Evolutionary conservation across 768 basidiomycete species (phyloP).

Genomic region (Suillus occidentalis): DNA sequence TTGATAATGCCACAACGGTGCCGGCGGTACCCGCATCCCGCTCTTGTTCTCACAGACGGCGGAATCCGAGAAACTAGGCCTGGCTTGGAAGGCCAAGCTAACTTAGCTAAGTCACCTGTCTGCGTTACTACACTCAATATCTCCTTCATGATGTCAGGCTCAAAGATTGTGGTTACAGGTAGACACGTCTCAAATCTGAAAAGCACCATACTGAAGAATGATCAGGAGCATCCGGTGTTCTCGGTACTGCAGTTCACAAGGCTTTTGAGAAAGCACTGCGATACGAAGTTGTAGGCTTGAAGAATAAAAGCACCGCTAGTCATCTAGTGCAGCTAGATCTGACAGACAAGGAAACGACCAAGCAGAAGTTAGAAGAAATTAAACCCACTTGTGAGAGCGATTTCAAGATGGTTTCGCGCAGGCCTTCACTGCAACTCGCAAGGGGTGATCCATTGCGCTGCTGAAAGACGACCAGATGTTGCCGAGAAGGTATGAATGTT

Average conservation of each 20-base stretch:
- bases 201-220: not conserved
- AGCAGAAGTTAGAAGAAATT: conserved; percentile 52
- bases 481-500: conserved; percentile 72
- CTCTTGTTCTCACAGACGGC: not conserved
- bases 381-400: conserved; percentile 66
- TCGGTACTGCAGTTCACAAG: conserved; percentile 75
- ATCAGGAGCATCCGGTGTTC: conserved; percentile 87
- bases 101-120: too few species aligned
- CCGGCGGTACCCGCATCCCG: not conserved
- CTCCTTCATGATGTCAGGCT: conserved; percentile 2
- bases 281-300: conserved; percentile 63
- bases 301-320: conserved; percentile 61
- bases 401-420: not conserved
- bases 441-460: conserved; percentile 95
- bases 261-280: conserved; percentile 52
- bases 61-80: not conserved
- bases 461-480: conserved; percentile 89
- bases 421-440: conserved; percentile 10
- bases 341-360: conserved; percentile 53
- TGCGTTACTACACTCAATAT: not conserved
- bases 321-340: conserved; percentile 67
- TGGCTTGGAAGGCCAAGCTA: not conserved
- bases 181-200: conserved; percentile 10
- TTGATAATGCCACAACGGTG: not conserved
- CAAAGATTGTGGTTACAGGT: conserved; percentile 63